Percentiles rank a stretch among this genome's conserved stretches.
Conservation (phyloP, 2,329 filamentous ascomycete genomes). For the Amauroascus niger region DNA sequence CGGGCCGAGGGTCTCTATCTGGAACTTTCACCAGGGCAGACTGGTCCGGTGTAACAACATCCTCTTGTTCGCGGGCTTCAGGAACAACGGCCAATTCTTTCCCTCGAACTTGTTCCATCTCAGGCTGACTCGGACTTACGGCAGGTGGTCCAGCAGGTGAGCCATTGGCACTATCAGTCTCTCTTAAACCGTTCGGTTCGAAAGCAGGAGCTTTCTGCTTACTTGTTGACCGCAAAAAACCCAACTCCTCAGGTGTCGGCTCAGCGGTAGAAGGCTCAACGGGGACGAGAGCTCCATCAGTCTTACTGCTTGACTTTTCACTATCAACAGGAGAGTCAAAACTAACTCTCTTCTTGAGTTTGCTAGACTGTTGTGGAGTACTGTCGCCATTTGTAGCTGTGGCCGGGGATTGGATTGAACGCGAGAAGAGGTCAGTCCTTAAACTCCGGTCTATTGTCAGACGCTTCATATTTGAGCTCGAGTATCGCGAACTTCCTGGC, state of each 20-base stretch:
- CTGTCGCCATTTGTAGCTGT: constrained; percentile 33
- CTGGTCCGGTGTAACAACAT: constrained; percentile 34
- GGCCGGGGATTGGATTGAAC: constrained; percentile 29
- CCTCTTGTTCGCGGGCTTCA: constrained; percentile 49
- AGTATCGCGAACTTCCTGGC: constrained; percentile 54
- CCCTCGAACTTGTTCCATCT: constrained; percentile 62
- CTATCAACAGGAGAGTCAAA: constrained; percentile 62
- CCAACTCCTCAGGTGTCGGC: constrained; percentile 50
- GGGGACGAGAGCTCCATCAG: constrained; percentile 45
- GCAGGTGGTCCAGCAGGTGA: constrained; percentile 25
- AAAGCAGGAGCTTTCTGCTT: constrained; percentile 27
- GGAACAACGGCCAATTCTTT: constrained; percentile 71
- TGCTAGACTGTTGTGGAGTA: constrained; percentile 28
- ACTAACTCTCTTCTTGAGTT: constrained; percentile 70
- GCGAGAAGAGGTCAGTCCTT: constrained; percentile 53
- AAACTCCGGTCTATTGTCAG: constrained; percentile 85
- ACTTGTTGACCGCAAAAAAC: constrained; percentile 49
- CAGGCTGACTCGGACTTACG: constrained; percentile 34
- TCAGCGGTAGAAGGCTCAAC: constrained; percentile 43
- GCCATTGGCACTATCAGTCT: constrained; percentile 20
- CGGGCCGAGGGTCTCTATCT: constrained; percentile 48
- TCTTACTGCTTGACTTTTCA: constrained; percentile 25
- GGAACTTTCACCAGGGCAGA: constrained; percentile 26
- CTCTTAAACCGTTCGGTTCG: constrained; percentile 38
- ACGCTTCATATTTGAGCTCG: constrained; percentile 69